Conservation (phyloP, 495 filamentous ascomycete genomes). For the Evansstolkia leycettana region DNA sequence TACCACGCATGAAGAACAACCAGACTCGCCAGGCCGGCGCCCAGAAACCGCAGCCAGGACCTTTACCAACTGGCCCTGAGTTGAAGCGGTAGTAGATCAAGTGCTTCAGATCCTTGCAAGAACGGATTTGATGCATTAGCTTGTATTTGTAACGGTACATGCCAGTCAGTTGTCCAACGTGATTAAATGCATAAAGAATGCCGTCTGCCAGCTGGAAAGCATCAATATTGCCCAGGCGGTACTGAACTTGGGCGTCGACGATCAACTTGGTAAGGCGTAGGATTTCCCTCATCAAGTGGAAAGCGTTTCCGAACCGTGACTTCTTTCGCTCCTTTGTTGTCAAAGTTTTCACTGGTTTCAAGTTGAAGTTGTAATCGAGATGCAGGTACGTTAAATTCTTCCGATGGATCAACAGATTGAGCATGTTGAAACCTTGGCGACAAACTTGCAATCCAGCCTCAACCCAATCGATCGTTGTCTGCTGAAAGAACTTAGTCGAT, state of each 20-base stretch:
- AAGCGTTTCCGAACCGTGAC: constrained; percentile 97
- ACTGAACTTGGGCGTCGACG: constrained; percentile 97
- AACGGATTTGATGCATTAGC: constrained; percentile 98
- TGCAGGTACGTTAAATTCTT: constrained; percentile 99
- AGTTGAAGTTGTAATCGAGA: constrained; percentile 98
- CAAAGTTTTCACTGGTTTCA: constrained; percentile 97
- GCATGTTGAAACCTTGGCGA: constrained; percentile 98
- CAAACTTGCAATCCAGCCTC: constrained; percentile 98
- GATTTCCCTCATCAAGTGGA: constrained; percentile 98
- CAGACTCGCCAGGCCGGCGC: constrained; percentile 98
- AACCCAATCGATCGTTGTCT: constrained; percentile 98
- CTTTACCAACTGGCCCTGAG: constrained; percentile 93
- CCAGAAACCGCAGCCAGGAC: constrained; percentile 98
- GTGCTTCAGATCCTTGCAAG: constrained; percentile 99
- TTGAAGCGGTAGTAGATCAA: constrained; percentile 99
- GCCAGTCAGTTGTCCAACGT: constrained; percentile 95
- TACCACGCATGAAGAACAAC: constrained; percentile 99
- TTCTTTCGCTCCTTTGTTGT: constrained; percentile 99
- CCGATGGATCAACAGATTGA: constrained; percentile 93
- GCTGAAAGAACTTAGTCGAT: constrained; percentile 98
- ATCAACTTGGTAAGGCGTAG: constrained; percentile 96
- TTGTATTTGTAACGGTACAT: constrained; percentile 99
- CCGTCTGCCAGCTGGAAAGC: constrained; percentile 98
- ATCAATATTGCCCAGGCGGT: constrained; percentile 95
- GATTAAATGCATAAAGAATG: constrained; percentile 98